Evolutionary conservation across 23 red algal species (phyloP).

Genomic region (Gracilariopsis chorda): DNA sequence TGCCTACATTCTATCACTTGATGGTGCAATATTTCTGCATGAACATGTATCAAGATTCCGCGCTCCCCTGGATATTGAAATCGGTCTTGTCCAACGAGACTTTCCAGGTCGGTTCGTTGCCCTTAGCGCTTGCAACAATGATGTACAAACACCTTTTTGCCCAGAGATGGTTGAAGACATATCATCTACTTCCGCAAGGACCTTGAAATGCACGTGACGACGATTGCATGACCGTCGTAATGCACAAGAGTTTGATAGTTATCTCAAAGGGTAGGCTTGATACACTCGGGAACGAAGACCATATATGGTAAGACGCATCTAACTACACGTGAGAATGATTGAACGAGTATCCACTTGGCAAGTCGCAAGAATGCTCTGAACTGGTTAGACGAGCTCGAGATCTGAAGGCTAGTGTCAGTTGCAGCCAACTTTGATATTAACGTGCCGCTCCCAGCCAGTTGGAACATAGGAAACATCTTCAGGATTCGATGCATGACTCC

Average conservation of each 20-base stretch:
- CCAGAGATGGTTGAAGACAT: conserved; percentile 19
- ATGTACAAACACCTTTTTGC: not conserved
- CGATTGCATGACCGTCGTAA: not conserved
- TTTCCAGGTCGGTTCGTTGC: conserved; percentile 59
- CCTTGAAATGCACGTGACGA: not conserved
- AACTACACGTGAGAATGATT: no score
- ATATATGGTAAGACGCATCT: no score
- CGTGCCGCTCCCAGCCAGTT: no score
- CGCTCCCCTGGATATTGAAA: conserved; percentile 77
- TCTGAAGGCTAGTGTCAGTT: no score
- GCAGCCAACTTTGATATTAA: no score
- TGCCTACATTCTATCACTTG: conserved; percentile 60
- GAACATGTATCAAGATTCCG: conserved; percentile 57
- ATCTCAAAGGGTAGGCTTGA: no score
- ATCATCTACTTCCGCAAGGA: not conserved
- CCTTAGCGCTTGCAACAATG: conserved; percentile 69
- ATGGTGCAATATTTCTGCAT: conserved; percentile 59
- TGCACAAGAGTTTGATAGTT: not conserved
- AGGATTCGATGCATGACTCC: no score
- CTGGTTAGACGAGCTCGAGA: no score
- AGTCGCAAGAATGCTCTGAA: no score
- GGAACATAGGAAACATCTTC: no score
- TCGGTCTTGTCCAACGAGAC: conserved; percentile 61
- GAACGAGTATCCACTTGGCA: no score
- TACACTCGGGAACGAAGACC: no score